phyloP scores from a whole-genome alignment of 257 asterid genomes.

The Ligustrum vulgare region DNA sequence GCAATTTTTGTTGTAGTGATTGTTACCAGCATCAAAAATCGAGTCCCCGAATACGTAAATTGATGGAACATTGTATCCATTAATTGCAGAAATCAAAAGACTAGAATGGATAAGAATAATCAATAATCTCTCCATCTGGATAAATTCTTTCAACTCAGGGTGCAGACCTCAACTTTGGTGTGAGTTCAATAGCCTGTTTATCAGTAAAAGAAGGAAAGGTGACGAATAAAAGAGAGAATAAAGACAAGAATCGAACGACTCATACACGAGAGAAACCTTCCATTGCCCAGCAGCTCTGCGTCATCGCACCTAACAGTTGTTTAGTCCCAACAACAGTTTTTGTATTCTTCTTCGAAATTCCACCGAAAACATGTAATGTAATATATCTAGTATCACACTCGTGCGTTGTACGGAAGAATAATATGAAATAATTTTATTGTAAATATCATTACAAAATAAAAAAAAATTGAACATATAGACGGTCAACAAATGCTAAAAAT shows the following conservation, averaged over 20 bases:
- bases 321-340: conserved; percentile 27
- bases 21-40: conserved; percentile 74
- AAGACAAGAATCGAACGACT: conserved; percentile 40
- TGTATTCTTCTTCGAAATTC: conserved; percentile 21
- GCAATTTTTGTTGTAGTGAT: conserved; percentile 55
- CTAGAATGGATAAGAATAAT: conserved; percentile 17
- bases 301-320: conserved; percentile 12
- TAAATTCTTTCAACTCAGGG: not conserved
- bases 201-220: conserved; percentile 22
- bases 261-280: conserved; percentile 44
- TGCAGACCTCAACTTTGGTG: not conserved
- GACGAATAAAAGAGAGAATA: conserved; percentile 13
- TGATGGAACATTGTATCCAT: conserved; percentile 41
- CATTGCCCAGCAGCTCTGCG: conserved; percentile 31
- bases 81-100: conserved; percentile 8
- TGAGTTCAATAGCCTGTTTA: not conserved
- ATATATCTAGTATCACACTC: too few species aligned
- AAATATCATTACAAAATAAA: too few species aligned
- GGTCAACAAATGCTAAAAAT: too few species aligned
- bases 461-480: too few species aligned
- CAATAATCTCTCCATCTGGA: conserved; percentile 32
- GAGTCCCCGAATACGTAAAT: conserved; percentile 76
- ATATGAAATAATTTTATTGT: too few species aligned
- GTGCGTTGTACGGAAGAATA: too few species aligned
- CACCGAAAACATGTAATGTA: too few species aligned